Base-by-base conservation (phyloP, 2,329 filamentous ascomycete species). In the Fusarium sp. region DNA sequence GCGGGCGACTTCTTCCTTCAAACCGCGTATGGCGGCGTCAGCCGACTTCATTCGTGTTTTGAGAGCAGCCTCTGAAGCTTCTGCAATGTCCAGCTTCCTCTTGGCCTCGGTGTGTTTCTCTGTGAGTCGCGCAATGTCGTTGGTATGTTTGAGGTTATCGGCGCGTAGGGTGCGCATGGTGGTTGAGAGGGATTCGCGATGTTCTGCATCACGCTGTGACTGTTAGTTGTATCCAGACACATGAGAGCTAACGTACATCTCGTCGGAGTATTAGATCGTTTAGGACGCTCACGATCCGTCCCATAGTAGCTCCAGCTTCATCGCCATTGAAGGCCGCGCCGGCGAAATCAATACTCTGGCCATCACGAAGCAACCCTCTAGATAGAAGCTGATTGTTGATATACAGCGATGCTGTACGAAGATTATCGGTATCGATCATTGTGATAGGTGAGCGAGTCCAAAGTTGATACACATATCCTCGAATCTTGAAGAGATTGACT, bases 251-350 rank as follows among this genome's bases (percentile, higher is more conserved):
- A 69, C 80, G 49, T 85, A 97, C 94, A 81, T 99, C 96, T 85
- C 95, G 90, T 74, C 95, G 90, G 67, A 98, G 81, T 66, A 99
- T 94, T 75, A 99, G 83, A 79, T 99, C 96, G 82, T 99, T 97
- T 54, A 99, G 90, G 29, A 99, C 88, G 79, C 95, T 93, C 83
- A 99, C 97, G 76, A 98, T 91, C 73, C 91, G 90, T 25, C 93
- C 92, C 91, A 96, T 95, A 23, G 93, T 93, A 56, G 88, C 89
- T 5, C 78, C 70, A 29, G 81, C 79, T 45, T 86, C 87, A 41
- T 89, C 86, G 23, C 88, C 89, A 23, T 87, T 86, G 59, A 64
- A 69, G 9, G 89, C 89, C 14, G 93, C 92, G 70, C 90, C 85
- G 67, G 93, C 91, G 80, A 99, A 99, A 81, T 98, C 92, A 82